phyloP scores from a whole-genome alignment of 2,329 filamentous ascomycete genomes.

The Claviceps spartinae region DNA sequence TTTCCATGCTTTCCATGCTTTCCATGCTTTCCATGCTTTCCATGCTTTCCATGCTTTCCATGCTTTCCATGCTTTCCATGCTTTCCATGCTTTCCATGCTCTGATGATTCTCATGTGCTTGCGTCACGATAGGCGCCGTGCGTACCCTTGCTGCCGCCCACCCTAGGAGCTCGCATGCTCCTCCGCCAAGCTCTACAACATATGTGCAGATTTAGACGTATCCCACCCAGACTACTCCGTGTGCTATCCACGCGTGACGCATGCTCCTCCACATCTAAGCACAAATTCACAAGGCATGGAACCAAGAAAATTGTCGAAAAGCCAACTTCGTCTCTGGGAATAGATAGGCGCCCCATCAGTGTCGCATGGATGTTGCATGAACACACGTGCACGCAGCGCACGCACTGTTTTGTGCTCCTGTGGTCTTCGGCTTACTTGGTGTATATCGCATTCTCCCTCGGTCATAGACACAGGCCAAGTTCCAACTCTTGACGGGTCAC shows the following conservation, averaged over 20 bases:
- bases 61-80: too few relatives aligned
- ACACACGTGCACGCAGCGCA: not conserved
- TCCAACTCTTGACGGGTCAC: not conserved
- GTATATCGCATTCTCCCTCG: not conserved
- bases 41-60: too few relatives aligned
- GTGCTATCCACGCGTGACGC: not conserved
- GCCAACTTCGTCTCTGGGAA: not conserved
- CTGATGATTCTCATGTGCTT: not conserved
- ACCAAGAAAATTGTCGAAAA: not conserved
- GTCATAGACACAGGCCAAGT: not conserved
- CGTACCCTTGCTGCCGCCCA: not conserved
- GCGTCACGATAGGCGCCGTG: conserved; percentile 1
- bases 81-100: too few relatives aligned
- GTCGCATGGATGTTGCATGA: not conserved
- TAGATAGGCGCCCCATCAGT: not conserved
- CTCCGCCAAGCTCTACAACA: not conserved
- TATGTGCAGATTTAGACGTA: not conserved
- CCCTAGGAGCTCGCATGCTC: not conserved
- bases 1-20: too few relatives aligned
- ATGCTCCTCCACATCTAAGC: not conserved
- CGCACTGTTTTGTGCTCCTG: not conserved
- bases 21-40: too few relatives aligned
- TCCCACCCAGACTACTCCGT: not conserved
- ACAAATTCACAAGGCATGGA: too few relatives aligned
- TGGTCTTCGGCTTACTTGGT: not conserved